Evolutionary conservation across 1,284 basidiomycete species (phyloP).

Genomic region (Tylopilus sp.): DNA sequence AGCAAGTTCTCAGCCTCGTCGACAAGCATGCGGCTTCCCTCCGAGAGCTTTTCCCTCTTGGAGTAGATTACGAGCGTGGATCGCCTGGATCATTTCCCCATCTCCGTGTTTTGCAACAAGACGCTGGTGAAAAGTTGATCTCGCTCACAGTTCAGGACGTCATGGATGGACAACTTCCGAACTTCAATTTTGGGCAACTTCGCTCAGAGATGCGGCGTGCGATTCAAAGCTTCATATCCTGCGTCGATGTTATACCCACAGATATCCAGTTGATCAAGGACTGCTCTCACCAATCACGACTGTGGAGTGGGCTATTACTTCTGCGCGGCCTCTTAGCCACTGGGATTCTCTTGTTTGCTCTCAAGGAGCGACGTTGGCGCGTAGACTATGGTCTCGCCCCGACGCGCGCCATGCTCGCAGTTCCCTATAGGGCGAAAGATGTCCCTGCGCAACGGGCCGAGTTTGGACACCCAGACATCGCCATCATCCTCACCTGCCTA

Average conservation of each 20-base stretch:
- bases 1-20: slow-evolving; percentile 49
- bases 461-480: slow-evolving; percentile 64
- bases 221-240: slow-evolving; percentile 34
- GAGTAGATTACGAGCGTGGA: slow-evolving; percentile 16
- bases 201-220: slow-evolving; percentile 21
- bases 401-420: slow-evolving; percentile 56
- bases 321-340: slow-evolving; percentile 56
- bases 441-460: slow-evolving; percentile 58
- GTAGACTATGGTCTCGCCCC: slow-evolving; percentile 62
- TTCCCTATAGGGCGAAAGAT: slow-evolving; percentile 64
- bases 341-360: slow-evolving; percentile 51
- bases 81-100: slow-evolving; percentile 40
- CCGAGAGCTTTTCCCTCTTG: slow-evolving; percentile 25
- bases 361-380: slow-evolving; percentile 58
- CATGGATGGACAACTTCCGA: slow-evolving; percentile 35
- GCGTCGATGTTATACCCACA: slow-evolving; percentile 26
- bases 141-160: slow-evolving; percentile 33
- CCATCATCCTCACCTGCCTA: slow-evolving; percentile 57
- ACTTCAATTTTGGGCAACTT: slow-evolving; percentile 30
- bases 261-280: slow-evolving; percentile 21
- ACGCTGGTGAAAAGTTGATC: slow-evolving; percentile 35
- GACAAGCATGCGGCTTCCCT: slow-evolving; percentile 20
- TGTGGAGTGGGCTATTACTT: slow-evolving; percentile 52
- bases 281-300: slow-evolving; percentile 14
- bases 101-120: slow-evolving; percentile 44